Base-by-base conservation (phyloP, 176 grass and related monocot genomes). In the Avena atlantica region DNA sequence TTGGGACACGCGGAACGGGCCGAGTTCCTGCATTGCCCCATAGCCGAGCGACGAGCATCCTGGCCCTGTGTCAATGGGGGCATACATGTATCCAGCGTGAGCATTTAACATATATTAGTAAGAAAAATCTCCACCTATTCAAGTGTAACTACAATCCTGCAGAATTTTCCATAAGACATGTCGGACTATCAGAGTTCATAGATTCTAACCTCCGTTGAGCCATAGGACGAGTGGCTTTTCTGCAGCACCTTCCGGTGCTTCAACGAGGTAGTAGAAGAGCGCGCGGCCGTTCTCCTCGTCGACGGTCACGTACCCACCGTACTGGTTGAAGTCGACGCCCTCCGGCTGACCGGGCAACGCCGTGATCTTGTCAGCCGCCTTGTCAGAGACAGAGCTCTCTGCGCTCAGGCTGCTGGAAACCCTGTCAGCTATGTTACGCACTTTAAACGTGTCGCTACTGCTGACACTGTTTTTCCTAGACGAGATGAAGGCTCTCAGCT, bases 241-340 rank as follows among this genome's bases (percentile, higher is more conserved):
- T 2, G 80, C 50, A 8, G 86, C 52, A 24, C 78, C 37, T 6
- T 16, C 0, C 2, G 83, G 79, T 3, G 86, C 55, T 27, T 93
- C 92, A 2, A 83, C 86, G 16, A 93, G 86, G 69, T 93, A 93
- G 78, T 91, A 93, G 86, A 93, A 91, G 40, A 93, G 83, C 1
- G 89, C 81, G 40, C 87, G 84, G 10, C 86, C 88, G 0, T 68
- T 89, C 13, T 56, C 6, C 45, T 55, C 42, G 6, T 89, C 75
- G 4, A 93, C 87, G 21, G 89, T 91, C 4, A 91, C 79, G 31
- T 89, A 86, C 19, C 92, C 92, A 20, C 73, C 27, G 49, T 93
- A 93, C 75, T 91, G 92, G 55, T 89, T 23, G 48, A 93, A 91
- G 53, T 89, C 56, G 3, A 76, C 72, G n/a, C 69, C 70, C 2